Base-by-base conservation (phyloP, 129 eudicot species). In the Tagetes patula region DNA sequence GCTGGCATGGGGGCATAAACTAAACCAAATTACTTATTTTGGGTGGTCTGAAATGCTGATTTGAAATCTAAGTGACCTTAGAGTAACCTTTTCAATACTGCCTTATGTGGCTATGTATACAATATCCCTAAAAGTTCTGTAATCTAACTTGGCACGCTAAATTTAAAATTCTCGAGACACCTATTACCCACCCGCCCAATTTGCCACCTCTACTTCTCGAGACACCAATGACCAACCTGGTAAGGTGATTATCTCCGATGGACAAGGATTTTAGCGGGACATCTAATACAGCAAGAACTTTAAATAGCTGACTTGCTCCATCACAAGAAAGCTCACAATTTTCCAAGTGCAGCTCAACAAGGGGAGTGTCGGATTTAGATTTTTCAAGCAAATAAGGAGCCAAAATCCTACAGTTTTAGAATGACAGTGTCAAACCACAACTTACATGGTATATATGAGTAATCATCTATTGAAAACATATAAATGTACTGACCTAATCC, bases 171-270 rank as follows among this genome's bases (percentile, higher is more conserved):
- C 27, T 20, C 27, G 27, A 20, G 27, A 20, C 66, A 60, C 43
- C 20, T 60, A 9, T 36, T 34, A 34, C n/a, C 43, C 41, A 60
- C 66, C 27, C 39, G 3, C 12, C 68, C 12, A 63, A 13, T 6
- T 63, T 39, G 33, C 68, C 53, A 65, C 52, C 36, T 65, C 37
- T 71, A 50, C 3, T 38, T 12, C 67, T 38, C 30, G 8, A 67
- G 46, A 61, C 56, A 65, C 78, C 7, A 67, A 89, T 96, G 89
- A 65, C 78, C 7, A 67, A 89, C 98, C 90, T 87, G 82, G 87
- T 82, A 73, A 93, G 96, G 68, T 75, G 69, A 81, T 93, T 89
- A 70, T 77, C 87, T 69, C 87, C 82, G 34, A 93, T 66, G 11
- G 87, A 86, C 20, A 93, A 86, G 69, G 77, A 74, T 60, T 77